Evolutionary conservation across 2,329 filamentous ascomycete species (phyloP).

Genomic region (Chaetomiaceae sp.): DNA sequence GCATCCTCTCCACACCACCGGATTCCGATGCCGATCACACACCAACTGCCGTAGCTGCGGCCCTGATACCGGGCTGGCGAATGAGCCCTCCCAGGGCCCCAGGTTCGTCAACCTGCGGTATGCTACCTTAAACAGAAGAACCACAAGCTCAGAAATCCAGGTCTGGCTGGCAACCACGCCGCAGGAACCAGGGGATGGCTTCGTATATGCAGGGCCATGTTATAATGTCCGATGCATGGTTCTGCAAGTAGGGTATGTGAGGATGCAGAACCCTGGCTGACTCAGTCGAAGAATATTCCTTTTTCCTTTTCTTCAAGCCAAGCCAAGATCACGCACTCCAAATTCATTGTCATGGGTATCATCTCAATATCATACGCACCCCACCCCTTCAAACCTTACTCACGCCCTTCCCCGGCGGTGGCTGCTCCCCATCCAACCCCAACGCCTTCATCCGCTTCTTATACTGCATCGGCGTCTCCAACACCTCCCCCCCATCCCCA

Average conservation of each 20-base stretch:
- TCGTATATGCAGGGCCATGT: no score
- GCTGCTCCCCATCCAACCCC: conserved; percentile 26
- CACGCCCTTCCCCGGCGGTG: no score
- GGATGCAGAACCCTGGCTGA: no score
- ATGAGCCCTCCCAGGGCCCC: not conserved
- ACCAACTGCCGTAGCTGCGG: not conserved
- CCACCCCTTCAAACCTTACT: conserved; percentile 23
- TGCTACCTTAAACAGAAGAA: no score
- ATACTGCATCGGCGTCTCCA: conserved; percentile 83
- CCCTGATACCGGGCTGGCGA: not conserved
- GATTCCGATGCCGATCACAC: conserved; percentile 4
- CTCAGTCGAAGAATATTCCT: no score
- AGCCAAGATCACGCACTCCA: not conserved
- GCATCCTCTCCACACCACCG: not conserved
- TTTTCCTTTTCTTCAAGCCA: no score
- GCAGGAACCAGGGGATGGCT: no score
- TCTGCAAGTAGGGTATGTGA: no score
- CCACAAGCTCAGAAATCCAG: no score
- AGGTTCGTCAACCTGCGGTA: no score
- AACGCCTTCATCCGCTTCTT: conserved; percentile 54
- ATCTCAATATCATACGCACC: conserved; percentile 21
- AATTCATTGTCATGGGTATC: conserved; percentile 17
- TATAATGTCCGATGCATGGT: no score
- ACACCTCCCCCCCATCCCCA: conserved; percentile 26
- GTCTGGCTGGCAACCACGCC: no score